Evolutionary conservation across 192 early-diverging fungal species (phyloP), one percentile per base, ranked within the genome.

Genomic region (Coemansia umbellata): DNA sequence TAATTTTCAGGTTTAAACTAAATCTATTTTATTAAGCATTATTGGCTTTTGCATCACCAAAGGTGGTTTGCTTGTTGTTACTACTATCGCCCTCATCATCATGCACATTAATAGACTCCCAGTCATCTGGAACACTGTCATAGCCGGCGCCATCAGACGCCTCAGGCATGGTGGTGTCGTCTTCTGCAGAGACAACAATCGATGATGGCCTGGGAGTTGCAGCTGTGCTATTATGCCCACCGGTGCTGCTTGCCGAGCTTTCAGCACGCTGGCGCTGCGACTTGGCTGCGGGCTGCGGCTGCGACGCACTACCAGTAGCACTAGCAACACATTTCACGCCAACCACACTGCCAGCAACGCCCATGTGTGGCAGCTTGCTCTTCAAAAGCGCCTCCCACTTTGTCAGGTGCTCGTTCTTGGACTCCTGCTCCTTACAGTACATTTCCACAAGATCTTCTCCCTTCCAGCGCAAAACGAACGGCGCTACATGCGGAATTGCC

Each of bases 321-420:
- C 22, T 27, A 3, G 42, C 24, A 19, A n/a, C 35, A 27, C 18
- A 22, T 13, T 48, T 47, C 28, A 47, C 47, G 31, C 50, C 71
- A 27, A 47, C 42, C 37, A 74, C 60, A 18, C 60, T 37, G 0
- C 71, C 71, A 28, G 64, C 71, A 21, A 67, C 37, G 5, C 71
- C 64, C 23, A 58, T 45, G 5, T 45, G 52, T 15, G 71, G 71
- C 23, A 74, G 60, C 52, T 55, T 66, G 35, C 47, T 41, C 41
- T 54, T 53, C 21, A 74, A 37, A 37, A 67, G 5, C 1, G 55
- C 26, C 53, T 67, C 55, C 71, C 71, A 74, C 48, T 67, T 66
- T 5, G 43, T 23, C 59, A 74, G 44, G 13, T 44, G 10, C 64
- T 74, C 71, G 37, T 62, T 27, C 13, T 31, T 42, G 17, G 26